Percentiles rank a stretch among this genome's conserved stretches.
Evolutionary conservation across 768 basidiomycete species (phyloP).

Genomic region (Scleroderma citrinum): DNA sequence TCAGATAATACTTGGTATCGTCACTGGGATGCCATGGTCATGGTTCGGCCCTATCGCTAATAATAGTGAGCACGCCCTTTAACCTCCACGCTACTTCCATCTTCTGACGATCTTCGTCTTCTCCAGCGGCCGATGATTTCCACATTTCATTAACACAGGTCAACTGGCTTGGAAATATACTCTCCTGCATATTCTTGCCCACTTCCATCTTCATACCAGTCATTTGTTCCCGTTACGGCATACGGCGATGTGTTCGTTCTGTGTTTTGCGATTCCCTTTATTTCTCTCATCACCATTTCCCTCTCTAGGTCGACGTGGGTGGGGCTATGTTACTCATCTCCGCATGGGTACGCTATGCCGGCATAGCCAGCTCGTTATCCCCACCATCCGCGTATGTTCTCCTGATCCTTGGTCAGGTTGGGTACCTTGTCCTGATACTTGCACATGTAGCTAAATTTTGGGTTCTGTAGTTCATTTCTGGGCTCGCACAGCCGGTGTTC

Average conservation of each 20-base stretch:
- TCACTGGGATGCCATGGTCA: constrained; percentile 62
- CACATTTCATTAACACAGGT: constrained; percentile 57
- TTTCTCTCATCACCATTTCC: not conserved
- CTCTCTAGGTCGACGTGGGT: constrained; percentile 51
- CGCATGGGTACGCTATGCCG: constrained; percentile 71
- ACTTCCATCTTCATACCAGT: constrained; percentile 48
- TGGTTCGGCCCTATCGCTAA: constrained; percentile 86
- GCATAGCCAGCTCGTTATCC: constrained; percentile 47
- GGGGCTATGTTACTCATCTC: constrained; percentile 46
- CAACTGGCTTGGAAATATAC: constrained; percentile 73
- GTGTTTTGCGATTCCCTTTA: not conserved
- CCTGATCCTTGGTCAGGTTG: constrained; percentile 59
- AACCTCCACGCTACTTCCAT: not conserved
- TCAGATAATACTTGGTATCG: constrained; percentile 57
- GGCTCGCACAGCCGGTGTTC: constrained; percentile 60
- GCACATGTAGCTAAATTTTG: not conserved
- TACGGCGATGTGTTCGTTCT: constrained; percentile 49
- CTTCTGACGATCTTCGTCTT: not conserved
- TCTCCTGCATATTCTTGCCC: constrained; percentile 54
- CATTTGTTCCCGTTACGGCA: constrained; percentile 48
- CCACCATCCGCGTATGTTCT: constrained; percentile 50
- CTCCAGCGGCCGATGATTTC: constrained; percentile 52
- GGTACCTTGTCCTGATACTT: not conserved
- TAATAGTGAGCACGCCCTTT: constrained; percentile 38
- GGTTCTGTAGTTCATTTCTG: constrained; percentile 43